Base-by-base conservation (phyloP, 2,329 filamentous ascomycete genomes). In the Ophiostoma quercus region DNA sequence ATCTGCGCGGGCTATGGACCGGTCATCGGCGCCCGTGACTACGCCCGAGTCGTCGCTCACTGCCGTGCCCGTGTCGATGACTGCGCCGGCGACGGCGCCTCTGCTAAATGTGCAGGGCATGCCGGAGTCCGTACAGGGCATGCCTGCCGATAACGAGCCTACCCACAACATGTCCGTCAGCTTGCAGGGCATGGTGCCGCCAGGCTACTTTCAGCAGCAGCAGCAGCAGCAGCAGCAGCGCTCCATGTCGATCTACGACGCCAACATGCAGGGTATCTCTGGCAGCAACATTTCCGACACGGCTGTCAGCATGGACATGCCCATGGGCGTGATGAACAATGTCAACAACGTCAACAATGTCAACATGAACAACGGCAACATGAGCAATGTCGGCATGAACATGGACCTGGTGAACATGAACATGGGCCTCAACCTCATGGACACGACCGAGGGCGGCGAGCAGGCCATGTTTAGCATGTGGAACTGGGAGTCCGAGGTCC, bases 401-500 rank as follows among this genome's bases (percentile, higher is more conserved):
- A 29, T 37, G 34, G 32, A 22, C 12, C 37, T 63, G 60, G 6
- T 7, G 7, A 62, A 62, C 29, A 65, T 65, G 62, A 65, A 65
- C 34, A 39, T 39, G 62, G 62, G 62, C 34, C 29, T 39, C 16
- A 4, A 22, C 32, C 19, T 37, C 39, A 25, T 43, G n/a, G 68
- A 63, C 11, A 37, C 65, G 11, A 6, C 22, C 6, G 69, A 66
- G 29, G 60, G 41, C 19, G 60, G 67, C 25, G 67, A 70, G 47
- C 37, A 32, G 66, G 65, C 60, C 9, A 22, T 47, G 37, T 68
- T 71, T 41, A 62, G 39, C 19, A 67, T 71, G 66, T 71, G 70
- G 70, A 69, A 70, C 25, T 71, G 70, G 70, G 70, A 67, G 39
- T 63, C 70, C 3, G 70, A 70, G 12, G 62, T 65, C 16, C 70